phyloP scores from a whole-genome alignment of 768 basidiomycete species.

The Vararia minispora region DNA sequence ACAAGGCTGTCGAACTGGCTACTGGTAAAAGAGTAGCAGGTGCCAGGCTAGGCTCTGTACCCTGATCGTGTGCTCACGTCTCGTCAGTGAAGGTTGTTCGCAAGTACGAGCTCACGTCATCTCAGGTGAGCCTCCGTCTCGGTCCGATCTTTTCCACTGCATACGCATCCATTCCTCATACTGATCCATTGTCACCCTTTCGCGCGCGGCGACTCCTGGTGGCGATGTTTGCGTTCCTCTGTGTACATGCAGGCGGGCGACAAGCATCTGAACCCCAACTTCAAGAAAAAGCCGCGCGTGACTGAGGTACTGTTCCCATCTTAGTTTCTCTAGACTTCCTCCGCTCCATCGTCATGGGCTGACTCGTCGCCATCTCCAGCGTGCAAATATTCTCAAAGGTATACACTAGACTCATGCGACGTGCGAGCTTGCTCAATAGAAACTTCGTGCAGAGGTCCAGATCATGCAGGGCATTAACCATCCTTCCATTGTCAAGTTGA shows the following conservation, averaged over 20 bases:
- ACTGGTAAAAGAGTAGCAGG: conserved; percentile 78
- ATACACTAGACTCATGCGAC: conserved; percentile 7
- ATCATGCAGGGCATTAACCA: conserved; percentile 96
- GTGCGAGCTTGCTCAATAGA: background rate
- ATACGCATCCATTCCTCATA: conserved; percentile 15
- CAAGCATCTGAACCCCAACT: conserved; percentile 86
- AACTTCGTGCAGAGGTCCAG: conserved; percentile 68
- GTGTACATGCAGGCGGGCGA: conserved; percentile 66
- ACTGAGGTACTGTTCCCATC: conserved; percentile 72
- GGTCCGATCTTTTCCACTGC: conserved; percentile 18
- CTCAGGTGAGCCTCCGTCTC: conserved; percentile 58
- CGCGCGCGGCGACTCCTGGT: conserved; percentile 14
- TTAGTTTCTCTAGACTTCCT: conserved; percentile 15
- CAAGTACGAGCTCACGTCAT: conserved; percentile 83
- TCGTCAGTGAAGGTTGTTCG: conserved; percentile 82
- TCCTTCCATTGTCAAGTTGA: conserved; percentile 85
- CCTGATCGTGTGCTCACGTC: conserved; percentile 5
- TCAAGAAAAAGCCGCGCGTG: conserved; percentile 95
- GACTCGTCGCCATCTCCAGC: conserved; percentile 38
- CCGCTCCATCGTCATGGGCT: conserved; percentile 10
- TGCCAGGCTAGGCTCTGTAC: conserved; percentile 21
- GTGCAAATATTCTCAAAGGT: conserved; percentile 96
- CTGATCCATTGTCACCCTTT: conserved; percentile 15
- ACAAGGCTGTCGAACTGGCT: conserved; percentile 73
- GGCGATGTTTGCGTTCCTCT: too few relatives aligned